phyloP scores from a whole-genome alignment of 495 filamentous ascomycete genomes.

The Neurospora tetraspora region DNA sequence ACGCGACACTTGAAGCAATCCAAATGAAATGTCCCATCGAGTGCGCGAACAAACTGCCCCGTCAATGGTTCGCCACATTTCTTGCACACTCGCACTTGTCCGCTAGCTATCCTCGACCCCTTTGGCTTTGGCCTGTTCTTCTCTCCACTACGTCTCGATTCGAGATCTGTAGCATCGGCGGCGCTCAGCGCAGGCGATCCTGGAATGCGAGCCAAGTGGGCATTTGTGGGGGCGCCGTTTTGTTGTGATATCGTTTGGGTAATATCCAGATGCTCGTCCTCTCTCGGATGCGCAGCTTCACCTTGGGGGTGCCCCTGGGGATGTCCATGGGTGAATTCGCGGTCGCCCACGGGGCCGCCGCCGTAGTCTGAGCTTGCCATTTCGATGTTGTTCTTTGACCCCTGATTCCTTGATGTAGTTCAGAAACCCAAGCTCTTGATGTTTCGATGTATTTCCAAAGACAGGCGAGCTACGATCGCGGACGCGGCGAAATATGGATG shows the following conservation, averaged over 20 bases:
- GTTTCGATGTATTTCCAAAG: not conserved
- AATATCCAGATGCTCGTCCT: constrained; percentile 26
- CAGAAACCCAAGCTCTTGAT: constrained; percentile 11
- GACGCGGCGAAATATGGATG: not conserved
- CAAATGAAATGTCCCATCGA: constrained; percentile 88
- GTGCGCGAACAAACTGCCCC: constrained; percentile 89
- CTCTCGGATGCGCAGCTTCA: constrained; percentile 21
- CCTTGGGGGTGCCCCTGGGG: constrained; percentile 4
- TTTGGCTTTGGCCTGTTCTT: constrained; percentile 36
- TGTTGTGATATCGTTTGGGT: constrained; percentile 27
- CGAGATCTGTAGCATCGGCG: constrained; percentile 20
- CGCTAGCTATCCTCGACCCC: constrained; percentile 38
- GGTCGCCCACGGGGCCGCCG: constrained; percentile 13
- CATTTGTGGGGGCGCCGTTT: constrained; percentile 23
- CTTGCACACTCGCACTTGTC: constrained; percentile 60
- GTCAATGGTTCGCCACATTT: constrained; percentile 81
- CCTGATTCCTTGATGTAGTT: constrained; percentile 7
- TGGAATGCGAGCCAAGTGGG: constrained; percentile 20
- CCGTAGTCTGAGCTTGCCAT: constrained; percentile 23
- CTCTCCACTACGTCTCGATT: constrained; percentile 36
- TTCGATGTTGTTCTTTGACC: constrained; percentile 12
- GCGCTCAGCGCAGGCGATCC: constrained; percentile 33
- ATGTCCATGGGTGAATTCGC: constrained; percentile 8
- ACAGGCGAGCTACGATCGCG: not conserved
- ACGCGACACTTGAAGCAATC: constrained; percentile 98